Evolutionary conservation across 169 alveolate species (phyloP).

Genomic region (Eimeria praecox): DNA sequence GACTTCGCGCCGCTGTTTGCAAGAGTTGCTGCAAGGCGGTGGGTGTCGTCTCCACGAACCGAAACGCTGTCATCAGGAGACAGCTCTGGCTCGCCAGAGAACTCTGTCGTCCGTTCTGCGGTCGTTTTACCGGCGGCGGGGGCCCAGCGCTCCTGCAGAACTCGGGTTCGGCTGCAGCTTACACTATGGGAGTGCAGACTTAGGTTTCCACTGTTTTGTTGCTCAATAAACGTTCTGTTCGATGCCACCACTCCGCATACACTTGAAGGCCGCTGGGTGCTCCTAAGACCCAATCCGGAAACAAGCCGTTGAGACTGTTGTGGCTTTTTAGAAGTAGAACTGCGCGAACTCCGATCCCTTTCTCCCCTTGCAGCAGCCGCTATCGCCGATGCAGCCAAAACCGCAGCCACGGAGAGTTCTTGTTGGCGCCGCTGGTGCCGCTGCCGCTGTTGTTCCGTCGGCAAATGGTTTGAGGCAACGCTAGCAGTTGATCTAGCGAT

Average conservation of each 20-base stretch:
- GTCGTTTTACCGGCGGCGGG: background rate
- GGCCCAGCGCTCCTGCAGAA: background rate
- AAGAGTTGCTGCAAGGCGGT: background rate
- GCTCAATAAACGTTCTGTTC: background rate
- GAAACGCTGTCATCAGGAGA: constrained; percentile 75
- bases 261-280: constrained; percentile 66
- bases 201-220: background rate
- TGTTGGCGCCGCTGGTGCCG: constrained; percentile 71
- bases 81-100: constrained; percentile 44
- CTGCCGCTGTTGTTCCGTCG: constrained; percentile 39
- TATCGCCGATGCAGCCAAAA: constrained; percentile 68
- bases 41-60: constrained; percentile 63
- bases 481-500: background rate
- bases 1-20: constrained; percentile 6
- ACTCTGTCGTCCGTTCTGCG: background rate
- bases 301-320: constrained; percentile 21
- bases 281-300: background rate
- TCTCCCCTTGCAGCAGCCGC: constrained; percentile 72
- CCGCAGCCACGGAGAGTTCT: constrained; percentile 64
- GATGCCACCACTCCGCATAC: constrained; percentile 7
- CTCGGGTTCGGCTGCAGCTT: background rate
- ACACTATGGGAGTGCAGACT: background rate
- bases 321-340: constrained; percentile 20
- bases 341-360: constrained; percentile 67
- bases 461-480: background rate